phyloP scores from a whole-genome alignment of 1,284 basidiomycete genomes.

The Cutaneotrichosporon spelunceum region DNA sequence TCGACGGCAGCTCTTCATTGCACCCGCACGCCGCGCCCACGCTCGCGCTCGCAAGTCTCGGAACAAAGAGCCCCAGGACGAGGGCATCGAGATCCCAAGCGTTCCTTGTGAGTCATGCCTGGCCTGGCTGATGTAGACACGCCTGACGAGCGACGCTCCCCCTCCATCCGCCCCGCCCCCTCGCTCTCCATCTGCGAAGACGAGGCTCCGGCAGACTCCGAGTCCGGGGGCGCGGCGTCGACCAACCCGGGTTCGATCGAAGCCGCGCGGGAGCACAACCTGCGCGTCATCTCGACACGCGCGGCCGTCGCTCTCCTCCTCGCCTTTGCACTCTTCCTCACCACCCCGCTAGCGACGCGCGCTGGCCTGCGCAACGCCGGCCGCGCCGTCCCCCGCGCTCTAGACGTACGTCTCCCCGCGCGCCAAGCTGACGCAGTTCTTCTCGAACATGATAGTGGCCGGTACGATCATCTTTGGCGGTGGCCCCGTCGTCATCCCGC shows the following conservation, averaged over 20 bases:
- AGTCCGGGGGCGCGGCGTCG: background rate
- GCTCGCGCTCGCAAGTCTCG: too few species aligned
- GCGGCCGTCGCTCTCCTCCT: slow-evolving; percentile 38
- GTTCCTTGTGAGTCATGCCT: background rate
- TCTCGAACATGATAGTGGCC: slow-evolving; percentile 55
- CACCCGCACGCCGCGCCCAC: too few species aligned
- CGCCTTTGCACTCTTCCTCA: slow-evolving; percentile 45
- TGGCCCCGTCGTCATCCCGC: slow-evolving; percentile 61
- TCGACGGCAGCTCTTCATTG: slow-evolving; percentile 22
- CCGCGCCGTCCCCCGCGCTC: slow-evolving; percentile 30
- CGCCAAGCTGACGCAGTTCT: slow-evolving; percentile 35
- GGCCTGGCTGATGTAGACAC: slow-evolving; percentile 3
- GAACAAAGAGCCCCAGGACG: background rate
- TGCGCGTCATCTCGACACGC: slow-evolving; percentile 29
- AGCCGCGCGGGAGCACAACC: background rate
- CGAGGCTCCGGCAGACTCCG: background rate
- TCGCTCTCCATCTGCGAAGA: background rate
- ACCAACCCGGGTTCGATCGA: background rate
- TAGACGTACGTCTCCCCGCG: slow-evolving; percentile 35
- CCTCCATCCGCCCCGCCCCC: background rate
- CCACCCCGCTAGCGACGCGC: slow-evolving; percentile 32
- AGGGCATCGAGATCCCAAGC: slow-evolving; percentile 7
- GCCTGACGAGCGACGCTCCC: background rate
- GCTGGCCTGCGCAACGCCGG: slow-evolving; percentile 44
- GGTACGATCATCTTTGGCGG: slow-evolving; percentile 62